These are phyloP conservation scores for Nicotiana obtusifolia DNA, from an alignment of 257 asterid genomes.

Conservation along the genomic window DNA sequence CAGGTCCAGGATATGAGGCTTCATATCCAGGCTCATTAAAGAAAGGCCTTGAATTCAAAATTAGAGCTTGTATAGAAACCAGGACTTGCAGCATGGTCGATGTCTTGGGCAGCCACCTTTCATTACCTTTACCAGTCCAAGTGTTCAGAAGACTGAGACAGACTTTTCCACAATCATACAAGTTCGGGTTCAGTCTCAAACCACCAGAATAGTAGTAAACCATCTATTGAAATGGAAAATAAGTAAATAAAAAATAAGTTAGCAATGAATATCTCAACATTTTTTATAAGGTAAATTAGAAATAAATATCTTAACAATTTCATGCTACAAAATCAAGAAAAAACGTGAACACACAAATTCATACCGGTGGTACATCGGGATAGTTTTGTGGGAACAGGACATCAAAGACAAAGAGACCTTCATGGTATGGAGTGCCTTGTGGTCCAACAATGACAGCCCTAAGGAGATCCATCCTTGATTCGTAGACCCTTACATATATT, in stretches of 20 bases:
- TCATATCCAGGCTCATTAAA: conserved; percentile 54
- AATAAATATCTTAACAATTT: not conserved
- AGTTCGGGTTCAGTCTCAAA: conserved; percentile 46
- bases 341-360: conserved; percentile 8
- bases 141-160: conserved; percentile 57
- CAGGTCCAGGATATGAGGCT: conserved; percentile 19
- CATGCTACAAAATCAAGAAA: not conserved
- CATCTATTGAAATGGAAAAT: conserved; percentile 24
- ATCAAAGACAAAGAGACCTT: conserved; percentile 51
- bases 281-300: no score
- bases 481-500: conserved; percentile 44
- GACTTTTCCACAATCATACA: conserved; percentile 57
- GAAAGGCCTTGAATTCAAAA: conserved; percentile 43
- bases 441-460: conserved; percentile 57
- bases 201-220: conserved; percentile 53
- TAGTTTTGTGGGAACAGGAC: conserved; percentile 38
- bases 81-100: conserved; percentile 56
- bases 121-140: conserved; percentile 45
- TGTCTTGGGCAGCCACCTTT: conserved; percentile 42
- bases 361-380: conserved; percentile 46
- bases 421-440: conserved; percentile 60
- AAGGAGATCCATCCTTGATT: conserved; percentile 54
- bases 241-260: not conserved
- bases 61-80: conserved; percentile 50
- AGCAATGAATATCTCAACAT: not conserved